A percentile compares a stretch with the other conserved stretches of the same genome.
Evolutionary conservation across 2,329 filamentous ascomycete genomes (phyloP).

Genomic region (Alternaria metachromatica): DNA sequence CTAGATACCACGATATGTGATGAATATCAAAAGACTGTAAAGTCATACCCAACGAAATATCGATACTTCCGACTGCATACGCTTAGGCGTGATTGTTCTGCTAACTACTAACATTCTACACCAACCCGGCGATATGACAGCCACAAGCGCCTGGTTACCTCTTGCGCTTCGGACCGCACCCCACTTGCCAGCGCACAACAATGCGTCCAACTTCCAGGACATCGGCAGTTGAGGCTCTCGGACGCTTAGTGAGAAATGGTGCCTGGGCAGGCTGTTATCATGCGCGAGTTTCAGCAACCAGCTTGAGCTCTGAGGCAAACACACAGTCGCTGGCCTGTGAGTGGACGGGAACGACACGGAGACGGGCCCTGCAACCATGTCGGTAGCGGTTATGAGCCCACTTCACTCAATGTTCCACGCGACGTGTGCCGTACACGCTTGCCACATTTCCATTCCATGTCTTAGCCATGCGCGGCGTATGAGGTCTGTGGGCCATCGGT

Average conservation of each 20-base stretch:
- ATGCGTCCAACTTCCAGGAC: not conserved
- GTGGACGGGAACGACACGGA: slow-evolving; percentile 8
- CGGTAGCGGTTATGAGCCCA: slow-evolving; percentile 20
- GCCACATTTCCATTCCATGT: slow-evolving; percentile 20
- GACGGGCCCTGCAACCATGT: slow-evolving; percentile 7
- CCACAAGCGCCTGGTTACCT: not conserved
- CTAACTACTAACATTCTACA: not conserved
- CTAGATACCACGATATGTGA: slow-evolving; percentile 44
- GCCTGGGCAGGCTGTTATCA: slow-evolving; percentile 48
- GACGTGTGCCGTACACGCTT: slow-evolving; percentile 33
- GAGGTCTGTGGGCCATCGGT: slow-evolving; percentile 36
- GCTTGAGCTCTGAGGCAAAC: slow-evolving; percentile 53
- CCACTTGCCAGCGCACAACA: not conserved
- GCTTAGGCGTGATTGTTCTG: not conserved
- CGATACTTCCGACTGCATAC: not conserved
- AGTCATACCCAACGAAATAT: slow-evolving; percentile 6
- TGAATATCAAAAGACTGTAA: slow-evolving; percentile 31
- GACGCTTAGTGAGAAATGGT: slow-evolving; percentile 7
- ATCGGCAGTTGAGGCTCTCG: slow-evolving; percentile 8
- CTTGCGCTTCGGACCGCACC: slow-evolving; percentile 3
- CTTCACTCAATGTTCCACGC: slow-evolving; percentile 17
- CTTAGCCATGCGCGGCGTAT: slow-evolving; percentile 40
- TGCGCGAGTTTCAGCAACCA: slow-evolving; percentile 72
- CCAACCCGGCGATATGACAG: not conserved
- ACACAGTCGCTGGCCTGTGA: slow-evolving; percentile 6